Evolutionary conservation across 2,329 filamentous ascomycete species (phyloP).

Genomic region (Calonectria pteridis): DNA sequence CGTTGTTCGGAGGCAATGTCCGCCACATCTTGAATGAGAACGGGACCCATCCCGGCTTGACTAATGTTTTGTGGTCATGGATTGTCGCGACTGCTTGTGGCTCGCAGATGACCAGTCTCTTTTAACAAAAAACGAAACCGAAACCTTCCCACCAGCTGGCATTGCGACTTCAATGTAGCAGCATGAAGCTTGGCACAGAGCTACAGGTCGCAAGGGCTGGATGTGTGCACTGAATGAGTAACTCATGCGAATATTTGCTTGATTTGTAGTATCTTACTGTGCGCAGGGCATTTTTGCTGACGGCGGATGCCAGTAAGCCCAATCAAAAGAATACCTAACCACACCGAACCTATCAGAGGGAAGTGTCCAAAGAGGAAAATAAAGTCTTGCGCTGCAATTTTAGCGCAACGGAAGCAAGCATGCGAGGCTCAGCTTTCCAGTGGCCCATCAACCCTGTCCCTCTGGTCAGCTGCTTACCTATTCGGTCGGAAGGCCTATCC

Average conservation of each 20-base stretch:
- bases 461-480: not conserved
- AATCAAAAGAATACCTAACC: too few species aligned
- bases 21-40: not conserved
- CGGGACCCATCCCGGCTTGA: not conserved
- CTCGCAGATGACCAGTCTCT: not conserved
- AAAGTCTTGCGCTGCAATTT: not conserved
- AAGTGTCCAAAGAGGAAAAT: too few species aligned
- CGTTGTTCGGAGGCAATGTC: not conserved
- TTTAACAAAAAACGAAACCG: not conserved
- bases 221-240: not conserved
- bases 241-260: not conserved
- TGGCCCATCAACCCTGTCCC: not conserved
- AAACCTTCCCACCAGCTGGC: not conserved
- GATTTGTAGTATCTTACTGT: too few species aligned
- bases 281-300: too few species aligned
- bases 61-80: not conserved
- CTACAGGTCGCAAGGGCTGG: not conserved
- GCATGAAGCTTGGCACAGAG: not conserved
- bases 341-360: too few species aligned
- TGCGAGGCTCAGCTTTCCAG: not conserved
- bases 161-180: not conserved
- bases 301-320: not conserved
- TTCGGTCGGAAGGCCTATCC: not conserved
- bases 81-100: not conserved
- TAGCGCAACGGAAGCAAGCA: not conserved